These are phyloP conservation scores for Phaffomyces opuntiae DNA, from an alignment of 805 yeast genomes.

Conservation along the genomic window DNA sequence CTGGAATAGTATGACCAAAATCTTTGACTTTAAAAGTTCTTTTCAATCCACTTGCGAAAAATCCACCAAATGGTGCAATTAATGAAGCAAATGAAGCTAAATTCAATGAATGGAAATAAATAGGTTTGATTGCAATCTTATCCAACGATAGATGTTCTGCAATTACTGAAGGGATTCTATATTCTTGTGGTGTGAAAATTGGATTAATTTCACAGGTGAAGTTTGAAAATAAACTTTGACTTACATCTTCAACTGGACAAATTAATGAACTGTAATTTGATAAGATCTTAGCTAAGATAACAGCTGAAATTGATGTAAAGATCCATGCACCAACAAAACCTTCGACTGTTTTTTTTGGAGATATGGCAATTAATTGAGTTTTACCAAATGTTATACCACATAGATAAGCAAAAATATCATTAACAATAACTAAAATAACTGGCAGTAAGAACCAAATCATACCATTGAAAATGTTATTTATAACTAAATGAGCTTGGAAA, in stretches of 20 bases:
- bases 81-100: conserved; percentile 93
- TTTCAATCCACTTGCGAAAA: conserved; percentile 95
- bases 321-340: conserved; percentile 98
- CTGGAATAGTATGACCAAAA: conserved; percentile 97
- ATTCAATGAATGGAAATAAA: conserved; percentile 80
- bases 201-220: conserved; percentile 80
- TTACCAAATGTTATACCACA: conserved; percentile 96
- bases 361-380: conserved; percentile 85
- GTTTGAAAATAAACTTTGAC: conserved; percentile 52
- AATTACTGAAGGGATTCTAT: conserved; percentile 64
- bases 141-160: conserved; percentile 42
- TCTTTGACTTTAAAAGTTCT: conserved; percentile 95
- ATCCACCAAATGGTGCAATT: conserved; percentile 98
- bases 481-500: conserved; percentile 89
- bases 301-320: conserved; percentile 74
- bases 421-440: conserved; percentile 83
- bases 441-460: conserved; percentile 93
- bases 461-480: conserved; percentile 83
- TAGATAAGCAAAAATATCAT: conserved; percentile 92
- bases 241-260: conserved; percentile 75
- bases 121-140: conserved; percentile 65
- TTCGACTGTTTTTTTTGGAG: conserved; percentile 96
- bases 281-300: conserved; percentile 57
- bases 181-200: conserved; percentile 77
- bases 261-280: conserved; percentile 67